Evolutionary conservation across 2,329 filamentous ascomycete genomes (phyloP), one percentile per base, ranked within the genome.

Genomic region (Colletotrichum euphorbiae): DNA sequence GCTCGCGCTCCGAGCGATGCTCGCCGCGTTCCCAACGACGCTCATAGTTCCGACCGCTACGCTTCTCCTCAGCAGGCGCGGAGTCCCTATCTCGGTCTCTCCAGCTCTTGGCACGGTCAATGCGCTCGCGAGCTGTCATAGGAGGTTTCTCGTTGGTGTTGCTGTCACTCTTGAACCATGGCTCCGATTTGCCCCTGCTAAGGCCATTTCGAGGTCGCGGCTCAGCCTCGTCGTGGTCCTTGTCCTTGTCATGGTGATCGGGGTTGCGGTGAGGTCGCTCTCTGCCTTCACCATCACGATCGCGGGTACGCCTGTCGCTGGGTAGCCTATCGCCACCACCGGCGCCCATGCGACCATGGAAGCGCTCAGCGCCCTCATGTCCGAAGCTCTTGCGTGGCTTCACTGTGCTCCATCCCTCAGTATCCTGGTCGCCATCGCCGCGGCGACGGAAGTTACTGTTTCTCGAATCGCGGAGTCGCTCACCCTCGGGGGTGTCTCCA

Each of bases 351-450:
- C 87, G 87, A 56, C 89, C 88, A 63, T 89, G 87, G 71, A 92
- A 91, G 61, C 90, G 87, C 77, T 93, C 90, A 70, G 90, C 89
- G 45, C 91, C 90, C 69, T 93, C 90, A 62, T 88, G 84, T 17
- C 90, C 89, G 75, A 92, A 90, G 75, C 89, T 93, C 82, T 91
- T 92, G 72, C 91, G 88, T 28, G 90, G 89, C 74, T 92, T 92
- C 42, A 91, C 89, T 28, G 85, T 90, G 72, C 87, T 92, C 92
- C 91, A 93, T 57, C 91, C 90, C 62, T 94, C 91, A 70, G 82
- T 85, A 62, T 92, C 91, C 69, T 84, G 83, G 43, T 90, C 88
- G 51, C 79, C 82, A 54, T 86, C 85, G 24, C 81, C 82, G 38
- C 86, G 87, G 62, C 86, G 84, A 43, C 87, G 84, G 65, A 86